Evolutionary conservation across 2,329 filamentous ascomycete species (phyloP).

Genomic region (Apiospora aurea): DNA sequence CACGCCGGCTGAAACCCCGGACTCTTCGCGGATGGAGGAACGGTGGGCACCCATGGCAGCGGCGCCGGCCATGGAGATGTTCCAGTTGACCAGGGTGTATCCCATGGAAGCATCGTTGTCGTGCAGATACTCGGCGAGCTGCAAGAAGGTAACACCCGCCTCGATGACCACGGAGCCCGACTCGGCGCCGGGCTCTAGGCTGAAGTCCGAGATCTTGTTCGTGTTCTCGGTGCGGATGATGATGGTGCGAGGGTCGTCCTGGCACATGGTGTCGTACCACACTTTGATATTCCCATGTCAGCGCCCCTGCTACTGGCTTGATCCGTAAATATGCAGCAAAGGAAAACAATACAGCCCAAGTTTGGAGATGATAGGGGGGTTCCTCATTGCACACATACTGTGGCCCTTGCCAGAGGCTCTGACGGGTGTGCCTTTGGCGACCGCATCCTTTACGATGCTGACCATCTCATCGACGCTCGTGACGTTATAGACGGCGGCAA

Average conservation of each 20-base stretch:
- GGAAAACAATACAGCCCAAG: slow-evolving; percentile 29
- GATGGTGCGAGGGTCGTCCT: slow-evolving; percentile 53
- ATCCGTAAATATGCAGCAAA: neutral
- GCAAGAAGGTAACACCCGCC: slow-evolving; percentile 59
- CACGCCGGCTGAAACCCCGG: slow-evolving; percentile 58
- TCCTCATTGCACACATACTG: slow-evolving; percentile 31
- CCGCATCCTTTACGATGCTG: slow-evolving; percentile 49
- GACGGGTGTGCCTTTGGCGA: slow-evolving; percentile 48
- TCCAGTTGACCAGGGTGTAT: slow-evolving; percentile 61
- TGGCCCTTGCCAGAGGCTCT: slow-evolving; percentile 58
- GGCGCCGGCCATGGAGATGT: slow-evolving; percentile 58
- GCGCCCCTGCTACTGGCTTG: neutral
- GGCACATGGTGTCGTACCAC: slow-evolving; percentile 63
- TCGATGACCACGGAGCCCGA: slow-evolving; percentile 56
- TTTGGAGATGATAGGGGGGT: neutral
- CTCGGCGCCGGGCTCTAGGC: slow-evolving; percentile 44
- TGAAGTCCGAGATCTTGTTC: slow-evolving; percentile 53
- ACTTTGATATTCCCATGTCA: slow-evolving; percentile 23
- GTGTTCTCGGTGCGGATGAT: slow-evolving; percentile 55
- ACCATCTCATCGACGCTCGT: slow-evolving; percentile 53
- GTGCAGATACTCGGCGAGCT: slow-evolving; percentile 58
- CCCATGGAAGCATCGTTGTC: slow-evolving; percentile 53
- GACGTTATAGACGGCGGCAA: slow-evolving; percentile 53
- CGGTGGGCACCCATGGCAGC: slow-evolving; percentile 61
- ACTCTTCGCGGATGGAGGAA: slow-evolving; percentile 54